Percentiles rank a stretch among this genome's conserved stretches.
phyloP scores from a whole-genome alignment of 164 flowering plant genomes.

The Umbellularia californica region DNA sequence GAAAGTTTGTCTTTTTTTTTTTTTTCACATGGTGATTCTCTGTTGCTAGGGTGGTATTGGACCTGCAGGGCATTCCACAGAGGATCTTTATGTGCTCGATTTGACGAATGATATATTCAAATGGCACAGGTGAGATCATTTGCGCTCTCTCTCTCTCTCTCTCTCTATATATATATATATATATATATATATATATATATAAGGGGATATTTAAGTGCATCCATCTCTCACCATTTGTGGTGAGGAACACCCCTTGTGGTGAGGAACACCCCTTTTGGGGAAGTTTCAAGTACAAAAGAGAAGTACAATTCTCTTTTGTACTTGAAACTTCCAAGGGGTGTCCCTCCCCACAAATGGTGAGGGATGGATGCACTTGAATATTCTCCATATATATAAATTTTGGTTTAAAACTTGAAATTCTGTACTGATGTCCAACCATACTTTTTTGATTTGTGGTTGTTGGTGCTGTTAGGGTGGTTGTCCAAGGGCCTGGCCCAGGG shows the following conservation, averaged over 20 bases:
- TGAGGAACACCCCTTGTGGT: too few relatives aligned
- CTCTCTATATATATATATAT: not conserved
- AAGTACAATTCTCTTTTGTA: too few relatives aligned
- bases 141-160: not conserved
- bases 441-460: not conserved
- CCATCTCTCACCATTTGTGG: too few relatives aligned
- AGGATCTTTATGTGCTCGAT: slow-evolving; percentile 93
- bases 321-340: too few relatives aligned
- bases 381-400: not conserved
- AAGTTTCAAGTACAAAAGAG: too few relatives aligned
- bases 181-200: too few relatives aligned
- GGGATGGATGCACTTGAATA: too few relatives aligned
- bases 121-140: slow-evolving; percentile 78
- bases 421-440: not conserved
- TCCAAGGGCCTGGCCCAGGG: slow-evolving; percentile 22
- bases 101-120: slow-evolving; percentile 83
- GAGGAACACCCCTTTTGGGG: too few relatives aligned
- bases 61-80: slow-evolving; percentile 99
- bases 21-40: slow-evolving; percentile 10
- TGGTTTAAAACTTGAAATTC: not conserved
- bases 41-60: slow-evolving; percentile 94
- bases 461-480: slow-evolving; percentile 14
- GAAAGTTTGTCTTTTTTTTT: not conserved
- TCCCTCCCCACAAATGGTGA: too few relatives aligned
- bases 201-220: too few relatives aligned